Percentiles rank a stretch among this genome's conserved stretches.
phyloP scores from a whole-genome alignment of 2,329 filamentous ascomycete genomes.

The Clonostachys rosea region DNA sequence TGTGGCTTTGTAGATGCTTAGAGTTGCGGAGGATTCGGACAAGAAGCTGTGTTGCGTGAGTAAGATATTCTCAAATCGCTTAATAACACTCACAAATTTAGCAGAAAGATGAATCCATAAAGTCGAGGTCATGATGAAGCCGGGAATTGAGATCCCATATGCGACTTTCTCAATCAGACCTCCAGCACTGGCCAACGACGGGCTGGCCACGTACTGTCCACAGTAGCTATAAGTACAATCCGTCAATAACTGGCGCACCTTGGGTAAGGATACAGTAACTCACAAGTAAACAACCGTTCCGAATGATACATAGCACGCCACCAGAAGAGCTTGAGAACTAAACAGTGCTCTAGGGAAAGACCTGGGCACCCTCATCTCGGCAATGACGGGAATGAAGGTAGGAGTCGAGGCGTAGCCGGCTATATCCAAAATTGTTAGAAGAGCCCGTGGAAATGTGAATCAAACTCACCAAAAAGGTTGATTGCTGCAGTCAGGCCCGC shows the following conservation, averaged over 20 bases:
- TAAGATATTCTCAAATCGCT: neutral
- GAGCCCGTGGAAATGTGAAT: neutral
- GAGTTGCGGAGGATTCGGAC: constrained; percentile 13
- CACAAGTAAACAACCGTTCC: constrained; percentile 10
- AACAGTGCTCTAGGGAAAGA: constrained; percentile 9
- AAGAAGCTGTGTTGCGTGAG: constrained; percentile 10
- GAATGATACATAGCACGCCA: constrained; percentile 8
- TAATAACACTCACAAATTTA: constrained; percentile 6
- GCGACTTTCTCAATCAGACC: constrained; percentile 12
- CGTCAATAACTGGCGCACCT: neutral
- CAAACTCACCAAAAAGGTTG: constrained; percentile 14
- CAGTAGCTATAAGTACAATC: constrained; percentile 26
- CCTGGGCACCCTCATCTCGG: constrained; percentile 11
- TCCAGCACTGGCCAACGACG: constrained; percentile 27
- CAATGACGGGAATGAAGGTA: constrained; percentile 14
- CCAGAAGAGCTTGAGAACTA: constrained; percentile 6
- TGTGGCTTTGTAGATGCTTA: constrained; percentile 14
- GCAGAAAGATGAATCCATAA: constrained; percentile 14
- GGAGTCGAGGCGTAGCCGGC: constrained; percentile 11
- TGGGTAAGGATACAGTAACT: neutral
- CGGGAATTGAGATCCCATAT: constrained; percentile 13
- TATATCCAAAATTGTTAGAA: neutral
- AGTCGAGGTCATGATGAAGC: constrained; percentile 14
- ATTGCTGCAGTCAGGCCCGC: constrained; percentile 12
- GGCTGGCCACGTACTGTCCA: constrained; percentile 34